Evolutionary conservation across 2,329 filamentous ascomycete genomes (phyloP).

Genomic region (Sarocladium brachiariae): DNA sequence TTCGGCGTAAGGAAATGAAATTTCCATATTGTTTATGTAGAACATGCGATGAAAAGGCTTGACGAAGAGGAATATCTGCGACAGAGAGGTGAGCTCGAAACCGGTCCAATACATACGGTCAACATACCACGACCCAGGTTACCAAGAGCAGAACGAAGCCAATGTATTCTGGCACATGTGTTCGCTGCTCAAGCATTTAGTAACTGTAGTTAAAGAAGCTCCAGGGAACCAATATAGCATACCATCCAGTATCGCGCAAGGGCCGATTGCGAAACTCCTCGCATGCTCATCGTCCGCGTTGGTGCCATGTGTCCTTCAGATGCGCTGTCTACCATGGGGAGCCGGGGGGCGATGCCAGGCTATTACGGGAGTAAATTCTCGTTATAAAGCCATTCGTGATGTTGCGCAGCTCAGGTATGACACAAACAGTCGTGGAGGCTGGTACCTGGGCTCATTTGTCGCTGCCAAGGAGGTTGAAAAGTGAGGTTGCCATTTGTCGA

Average conservation of each 20-base stretch:
- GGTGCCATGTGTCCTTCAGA: constrained; percentile 5
- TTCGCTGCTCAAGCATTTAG: constrained; percentile 45
- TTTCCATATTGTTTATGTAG: constrained; percentile 73
- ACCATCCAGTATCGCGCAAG: constrained; percentile 41
- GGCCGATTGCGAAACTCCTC: background rate
- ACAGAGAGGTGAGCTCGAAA: constrained; percentile 19
- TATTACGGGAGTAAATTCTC: background rate
- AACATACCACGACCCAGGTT: constrained; percentile 55
- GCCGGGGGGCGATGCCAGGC: background rate
- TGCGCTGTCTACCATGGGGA: background rate
- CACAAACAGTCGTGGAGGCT: too few species aligned
- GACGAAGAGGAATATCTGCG: constrained; percentile 31
- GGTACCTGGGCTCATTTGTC: too few species aligned
- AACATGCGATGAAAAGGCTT: constrained; percentile 95
- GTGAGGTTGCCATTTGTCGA: too few species aligned
- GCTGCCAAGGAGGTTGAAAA: too few species aligned
- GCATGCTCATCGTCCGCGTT: background rate
- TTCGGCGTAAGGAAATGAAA: constrained; percentile 81
- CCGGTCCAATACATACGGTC: background rate
- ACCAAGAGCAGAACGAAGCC: constrained; percentile 65
- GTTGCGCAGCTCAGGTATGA: too few species aligned
- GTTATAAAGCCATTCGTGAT: background rate
- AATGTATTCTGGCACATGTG: constrained; percentile 83
- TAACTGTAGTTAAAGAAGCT: background rate
- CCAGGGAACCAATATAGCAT: constrained; percentile 9